phyloP scores from a whole-genome alignment of 306 rosid species.

The Casuarina equisetifolia region DNA sequence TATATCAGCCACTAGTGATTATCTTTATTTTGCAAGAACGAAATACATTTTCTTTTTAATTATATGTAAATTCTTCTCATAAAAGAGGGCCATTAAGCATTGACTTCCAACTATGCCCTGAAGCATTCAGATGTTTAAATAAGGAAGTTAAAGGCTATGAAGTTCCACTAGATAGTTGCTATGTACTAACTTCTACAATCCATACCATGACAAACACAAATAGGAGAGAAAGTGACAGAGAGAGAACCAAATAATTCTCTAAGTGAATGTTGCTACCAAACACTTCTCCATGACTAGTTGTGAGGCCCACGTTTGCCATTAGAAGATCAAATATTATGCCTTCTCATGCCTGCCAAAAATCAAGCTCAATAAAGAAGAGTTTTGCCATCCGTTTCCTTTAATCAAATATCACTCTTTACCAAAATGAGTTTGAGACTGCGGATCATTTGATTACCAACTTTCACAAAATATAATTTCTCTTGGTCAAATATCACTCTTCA shows the following conservation, averaged over 20 bases:
- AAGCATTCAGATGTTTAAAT: not conserved
- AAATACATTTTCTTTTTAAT: not conserved
- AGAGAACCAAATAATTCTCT: not conserved
- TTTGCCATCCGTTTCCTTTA: too few species aligned
- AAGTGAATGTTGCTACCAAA: not conserved
- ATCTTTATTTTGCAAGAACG: not conserved
- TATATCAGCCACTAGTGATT: not conserved
- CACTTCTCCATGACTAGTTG: not conserved
- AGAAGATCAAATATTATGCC: too few species aligned
- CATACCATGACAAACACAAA: not conserved
- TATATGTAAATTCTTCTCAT: not conserved
- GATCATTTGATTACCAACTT: too few species aligned
- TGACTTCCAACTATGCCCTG: not conserved
- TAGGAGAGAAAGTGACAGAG: not conserved
- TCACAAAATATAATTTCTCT: too few species aligned
- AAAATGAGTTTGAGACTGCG: too few species aligned
- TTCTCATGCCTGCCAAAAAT: not conserved
- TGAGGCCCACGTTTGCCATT: not conserved
- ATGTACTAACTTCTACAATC: not conserved
- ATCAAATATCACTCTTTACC: too few species aligned
- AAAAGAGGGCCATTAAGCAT: not conserved
- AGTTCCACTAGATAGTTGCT: not conserved
- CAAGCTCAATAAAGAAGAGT: too few species aligned
- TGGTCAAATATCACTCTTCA: too few species aligned
- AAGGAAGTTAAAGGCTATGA: not conserved